phyloP scores from a whole-genome alignment of 257 asterid species.

The Euphrasia confusa region DNA sequence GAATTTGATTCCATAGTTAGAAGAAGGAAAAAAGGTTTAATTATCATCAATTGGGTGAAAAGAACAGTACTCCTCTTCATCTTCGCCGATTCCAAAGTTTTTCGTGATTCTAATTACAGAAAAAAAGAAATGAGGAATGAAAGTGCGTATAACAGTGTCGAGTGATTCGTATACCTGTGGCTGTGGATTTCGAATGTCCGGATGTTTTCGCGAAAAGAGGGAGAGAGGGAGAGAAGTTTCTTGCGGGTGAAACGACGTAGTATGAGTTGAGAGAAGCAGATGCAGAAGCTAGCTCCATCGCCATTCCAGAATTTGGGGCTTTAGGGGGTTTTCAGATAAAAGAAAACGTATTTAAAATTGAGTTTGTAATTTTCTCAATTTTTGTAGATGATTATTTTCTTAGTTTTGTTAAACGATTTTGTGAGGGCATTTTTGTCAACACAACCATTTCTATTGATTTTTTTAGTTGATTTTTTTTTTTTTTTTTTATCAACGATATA shows the following conservation, averaged over 20 bases:
- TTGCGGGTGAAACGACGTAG: slow-evolving; percentile 29
- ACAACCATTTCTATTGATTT: too few relatives aligned
- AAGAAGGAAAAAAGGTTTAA: too few relatives aligned
- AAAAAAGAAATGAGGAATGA: not conserved
- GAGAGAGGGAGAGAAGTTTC: slow-evolving; percentile 31
- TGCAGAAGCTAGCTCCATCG: slow-evolving; percentile 35
- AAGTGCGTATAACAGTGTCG: not conserved
- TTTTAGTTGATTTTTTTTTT: too few relatives aligned
- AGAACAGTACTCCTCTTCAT: not conserved
- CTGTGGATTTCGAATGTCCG: slow-evolving; percentile 22
- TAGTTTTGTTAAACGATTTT: too few relatives aligned
- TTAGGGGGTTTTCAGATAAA: too few relatives aligned
- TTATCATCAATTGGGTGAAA: not conserved
- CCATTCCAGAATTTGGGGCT: slow-evolving; percentile 20
- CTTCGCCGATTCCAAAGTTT: not conserved
- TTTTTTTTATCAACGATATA: too few relatives aligned
- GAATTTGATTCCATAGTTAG: not conserved
- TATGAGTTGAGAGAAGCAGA: slow-evolving; percentile 26
- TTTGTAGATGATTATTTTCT: too few relatives aligned
- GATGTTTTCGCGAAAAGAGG: slow-evolving; percentile 21
- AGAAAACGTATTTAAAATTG: too few relatives aligned
- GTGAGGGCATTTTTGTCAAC: too few relatives aligned
- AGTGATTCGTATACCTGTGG: slow-evolving; percentile 25
- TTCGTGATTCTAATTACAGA: slow-evolving; percentile 6
- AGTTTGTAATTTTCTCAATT: too few relatives aligned